Evolutionary conservation across 768 basidiomycete species (phyloP), one percentile per base, ranked within the genome.

Genomic region (Chlorophyllum brunneum): DNA sequence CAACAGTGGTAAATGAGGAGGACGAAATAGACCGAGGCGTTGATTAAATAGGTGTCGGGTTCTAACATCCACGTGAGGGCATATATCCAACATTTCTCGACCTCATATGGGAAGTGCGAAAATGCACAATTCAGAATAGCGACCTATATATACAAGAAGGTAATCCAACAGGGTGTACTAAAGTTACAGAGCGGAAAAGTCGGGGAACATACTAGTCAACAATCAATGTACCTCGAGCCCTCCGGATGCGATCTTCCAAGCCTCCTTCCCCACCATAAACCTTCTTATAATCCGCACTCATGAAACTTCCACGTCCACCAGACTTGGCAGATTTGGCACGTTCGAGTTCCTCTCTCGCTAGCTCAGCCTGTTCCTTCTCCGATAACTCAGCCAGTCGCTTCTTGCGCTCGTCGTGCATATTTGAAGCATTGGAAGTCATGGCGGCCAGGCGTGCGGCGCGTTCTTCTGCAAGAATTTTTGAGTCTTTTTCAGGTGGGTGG

Each of bases 361-460:
- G 63, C 58, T 93, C 88, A 16, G 79, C 84, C 61, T 84, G 88
- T 66, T 97, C 93, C 63, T 82, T 81, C 64, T 82, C 83, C 23
- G 92, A 70, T 50, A 92, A 65, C 15, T 74, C 72, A 2, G 81
- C 74, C 8, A 98, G 71, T 18, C 88, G 81, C 56, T 83, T 80
- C 54, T 86, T 81, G 22, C 95, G 83, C 39, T 92, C 84, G 0
- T 67, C 65, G 40, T 81, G 78, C 71, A 92, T 76, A 6, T 67
- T 66, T n/a, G 73, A 66, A 1, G 95, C 95, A 54, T 86, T 81
- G 1, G 77, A 69, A 20, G 85, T 70, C 95, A 98, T 98, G 4
- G 92, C 88, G 0, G 92, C 95, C 24, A 98, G 74, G n/a, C 90
- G 85, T 23, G 89, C 88, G 2, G 85, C 84, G 29, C 94, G 86